A percentile compares a stretch with the other conserved stretches of the same genome.
phyloP scores from a whole-genome alignment of 352 stramenopile genomes.

The Phytopythium vexans region DNA sequence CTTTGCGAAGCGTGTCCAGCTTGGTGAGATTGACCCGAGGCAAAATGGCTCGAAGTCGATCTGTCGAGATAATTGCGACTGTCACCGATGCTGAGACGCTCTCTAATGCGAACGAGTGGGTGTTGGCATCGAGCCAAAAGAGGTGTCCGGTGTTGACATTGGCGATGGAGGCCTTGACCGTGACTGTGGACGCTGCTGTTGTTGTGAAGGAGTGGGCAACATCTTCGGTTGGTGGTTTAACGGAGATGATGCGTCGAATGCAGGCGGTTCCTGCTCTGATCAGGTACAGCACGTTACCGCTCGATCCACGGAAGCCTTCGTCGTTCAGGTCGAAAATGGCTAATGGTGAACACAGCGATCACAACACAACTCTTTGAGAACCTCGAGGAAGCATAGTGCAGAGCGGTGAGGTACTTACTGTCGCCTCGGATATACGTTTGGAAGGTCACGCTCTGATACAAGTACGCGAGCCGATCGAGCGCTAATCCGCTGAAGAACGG shows the following conservation, averaged over 20 bases:
- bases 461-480: slow-evolving; percentile 48
- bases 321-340: slow-evolving; percentile 35
- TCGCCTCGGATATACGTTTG: slow-evolving; percentile 36
- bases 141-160: slow-evolving; percentile 49
- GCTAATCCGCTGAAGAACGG: slow-evolving; percentile 43
- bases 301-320: not conserved
- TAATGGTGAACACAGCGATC: slow-evolving; percentile 10
- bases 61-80: slow-evolving; percentile 38
- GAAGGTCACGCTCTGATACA: slow-evolving; percentile 55
- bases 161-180: slow-evolving; percentile 32
- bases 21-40: slow-evolving; percentile 27
- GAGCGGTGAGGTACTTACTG: slow-evolving; percentile 18
- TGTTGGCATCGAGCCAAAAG: slow-evolving; percentile 43
- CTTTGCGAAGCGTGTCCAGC: slow-evolving; percentile 19
- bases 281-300: slow-evolving; percentile 27
- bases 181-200: not conserved
- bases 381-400: not conserved
- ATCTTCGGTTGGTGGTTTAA: not conserved
- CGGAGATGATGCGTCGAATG: slow-evolving; percentile 26
- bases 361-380: not conserved
- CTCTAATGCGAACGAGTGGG: slow-evolving; percentile 39
- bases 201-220: not conserved
- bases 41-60: slow-evolving; percentile 45
- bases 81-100: slow-evolving; percentile 39
- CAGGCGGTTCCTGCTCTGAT: slow-evolving; percentile 54